Base-by-base conservation (phyloP, 345 rosid species). In the Rubroshorea leprosula region DNA sequence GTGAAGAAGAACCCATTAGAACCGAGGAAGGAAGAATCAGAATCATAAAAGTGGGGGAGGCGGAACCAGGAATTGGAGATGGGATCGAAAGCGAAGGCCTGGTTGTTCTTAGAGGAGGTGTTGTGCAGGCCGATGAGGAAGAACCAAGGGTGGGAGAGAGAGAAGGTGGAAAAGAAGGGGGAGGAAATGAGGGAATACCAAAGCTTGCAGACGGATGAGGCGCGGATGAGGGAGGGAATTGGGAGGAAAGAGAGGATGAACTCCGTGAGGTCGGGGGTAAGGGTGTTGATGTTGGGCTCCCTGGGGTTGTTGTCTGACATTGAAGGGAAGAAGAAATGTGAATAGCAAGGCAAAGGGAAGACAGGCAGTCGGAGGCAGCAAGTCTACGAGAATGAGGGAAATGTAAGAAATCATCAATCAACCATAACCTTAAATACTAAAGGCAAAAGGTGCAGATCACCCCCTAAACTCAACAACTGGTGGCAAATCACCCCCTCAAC, bases 41-140 rank as follows among this genome's bases (percentile, higher is more conserved):
- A 62, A 15, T 68, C 62, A 2, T 69, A 54, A 12, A 64, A 20
- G 15, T 68, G 60, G 44, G 93, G 94, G 63, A 83, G 89, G 31
- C 73, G 76, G 66, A 81, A 73, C 97, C 97, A 90, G 19, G 86
- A 25, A 50, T 71, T 38, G 39, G 97, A 85, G 55, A 59, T 47
- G 50, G 96, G 97, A 39, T 90, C 97, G 62, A 78, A 87, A 38
- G 89, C 96, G 56, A 90, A 87, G 18, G 95, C 81, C 57, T 90
- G 97, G 80, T 90, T 78, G 62, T 79, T 81, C 50, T 69, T 76
- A 25, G 85, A 73, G 63, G 82, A 79, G 61, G 89, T 87, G 75
- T 90, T 90, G 83, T 90, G 96, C 62, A 85, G 72, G 45, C 97
- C 97, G 57, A 78, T 68, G 73, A 90, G 94, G 71, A 90, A 90